Evolutionary conservation across 192 early-diverging fungal genomes (phyloP), one percentile per base, ranked within the genome.

Genomic region (Chytriomyces confervae): DNA sequence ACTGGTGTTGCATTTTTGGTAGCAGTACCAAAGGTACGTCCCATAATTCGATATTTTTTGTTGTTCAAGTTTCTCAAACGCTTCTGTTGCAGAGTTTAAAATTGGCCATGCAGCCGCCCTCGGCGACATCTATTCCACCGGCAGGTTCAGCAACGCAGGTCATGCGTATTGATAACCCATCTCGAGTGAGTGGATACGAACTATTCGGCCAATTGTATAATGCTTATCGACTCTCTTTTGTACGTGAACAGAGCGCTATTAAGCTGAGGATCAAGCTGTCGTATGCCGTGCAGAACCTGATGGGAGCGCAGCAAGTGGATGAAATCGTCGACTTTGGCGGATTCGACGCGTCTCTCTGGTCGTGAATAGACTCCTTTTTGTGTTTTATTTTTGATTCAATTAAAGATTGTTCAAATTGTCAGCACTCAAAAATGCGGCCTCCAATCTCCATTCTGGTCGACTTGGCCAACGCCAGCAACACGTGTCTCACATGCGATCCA

Each of bases 141-240:
- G 92, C 90, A 7, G 78, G 81, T 27, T 83, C 81, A 5, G 95
- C 91, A 27, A 92, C 89, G 16, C 98, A 99, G 77, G 44, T 86
- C 13, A 89, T 99, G 85, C 88, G 89, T 49, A 90, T 98, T 63
- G 91, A 94, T 29, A 98, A 99, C 78, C 96, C 97, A 5, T 81
- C 87, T 7, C 86, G 89, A 78, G 81, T 91, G 62, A 47, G 63
- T 48, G 0, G 18, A 9, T 70, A 5, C 46, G 27, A 72, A 24
- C 0, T 29, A 50, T 11, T 4, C 29, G 2, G 64, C 18, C 18
- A 36, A 36, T 36, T 36, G 36, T 36, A 44, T 8, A 2, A 7
- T 47, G 0, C 53, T 18, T 18, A n/a, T 51, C 11, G 23, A 5
- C 29, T 46, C 0, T 7, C 11, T 44, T 5, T 49, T 53, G 6